phyloP scores from a whole-genome alignment of 2,329 filamentous ascomycete genomes.

The Ascochyta clinopodiicola region DNA sequence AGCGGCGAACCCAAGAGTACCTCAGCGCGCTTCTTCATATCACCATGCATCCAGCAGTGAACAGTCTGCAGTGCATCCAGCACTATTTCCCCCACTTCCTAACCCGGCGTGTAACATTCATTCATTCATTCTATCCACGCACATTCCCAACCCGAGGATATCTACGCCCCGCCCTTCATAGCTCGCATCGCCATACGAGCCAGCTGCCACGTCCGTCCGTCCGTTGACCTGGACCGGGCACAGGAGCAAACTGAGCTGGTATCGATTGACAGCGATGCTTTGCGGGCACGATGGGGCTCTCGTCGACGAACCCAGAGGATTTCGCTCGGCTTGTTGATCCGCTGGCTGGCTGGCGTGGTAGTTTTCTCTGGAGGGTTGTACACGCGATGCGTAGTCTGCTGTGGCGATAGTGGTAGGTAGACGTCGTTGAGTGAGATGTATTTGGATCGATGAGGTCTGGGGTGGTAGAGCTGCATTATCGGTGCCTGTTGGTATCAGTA shows the following conservation, averaged over 20 bases:
- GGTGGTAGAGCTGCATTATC: too few relatives aligned
- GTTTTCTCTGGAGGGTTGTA: neutral
- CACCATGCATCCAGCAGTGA: slow-evolving; percentile 14
- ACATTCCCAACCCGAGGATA: neutral
- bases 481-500: too few relatives aligned
- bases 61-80: slow-evolving; percentile 19
- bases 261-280: slow-evolving; percentile 12
- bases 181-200: slow-evolving; percentile 18
- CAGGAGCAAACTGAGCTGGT: slow-evolving; percentile 9
- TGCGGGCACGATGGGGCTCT: neutral
- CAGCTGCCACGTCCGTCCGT: slow-evolving; percentile 20
- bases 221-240: slow-evolving; percentile 17
- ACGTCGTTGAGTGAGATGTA: neutral
- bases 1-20: neutral
- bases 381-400: slow-evolving; percentile 7
- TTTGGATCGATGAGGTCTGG: too few relatives aligned
- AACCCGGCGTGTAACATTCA: neutral
- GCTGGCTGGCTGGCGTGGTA: neutral
- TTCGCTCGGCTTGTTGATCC: neutral
- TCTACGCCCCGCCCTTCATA: slow-evolving; percentile 3
- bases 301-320: too few relatives aligned
- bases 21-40: too few relatives aligned
- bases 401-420: slow-evolving; percentile 20
- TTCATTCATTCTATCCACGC: neutral
- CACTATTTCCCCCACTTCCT: slow-evolving; percentile 3